Conservation (phyloP, 208 protist species). For the Leishmania braziliensis region DNA sequence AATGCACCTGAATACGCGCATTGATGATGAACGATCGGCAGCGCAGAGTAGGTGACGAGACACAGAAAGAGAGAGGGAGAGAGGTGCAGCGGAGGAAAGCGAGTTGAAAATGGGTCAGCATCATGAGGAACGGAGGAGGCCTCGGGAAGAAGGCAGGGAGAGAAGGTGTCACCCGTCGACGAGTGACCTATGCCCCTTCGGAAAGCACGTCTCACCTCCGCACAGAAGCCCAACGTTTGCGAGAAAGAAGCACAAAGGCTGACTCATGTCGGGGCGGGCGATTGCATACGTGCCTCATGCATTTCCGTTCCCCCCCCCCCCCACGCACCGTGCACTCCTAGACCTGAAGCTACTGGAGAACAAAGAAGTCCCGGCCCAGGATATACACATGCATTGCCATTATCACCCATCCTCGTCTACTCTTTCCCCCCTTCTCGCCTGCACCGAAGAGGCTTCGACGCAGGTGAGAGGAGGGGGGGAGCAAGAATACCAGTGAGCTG, state of each 20-base stretch:
- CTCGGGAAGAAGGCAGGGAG: not conserved
- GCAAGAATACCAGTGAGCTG: not conserved
- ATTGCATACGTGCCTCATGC: not conserved
- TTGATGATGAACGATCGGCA: not conserved
- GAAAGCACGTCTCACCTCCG: no score
- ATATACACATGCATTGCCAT: not conserved
- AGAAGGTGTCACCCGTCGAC: not conserved
- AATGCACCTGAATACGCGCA: not conserved
- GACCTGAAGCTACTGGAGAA: not conserved
- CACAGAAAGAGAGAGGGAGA: not conserved
- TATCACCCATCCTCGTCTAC: not conserved
- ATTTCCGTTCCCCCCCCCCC: not conserved
- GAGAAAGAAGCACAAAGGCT: not conserved
- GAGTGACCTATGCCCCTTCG: not conserved
- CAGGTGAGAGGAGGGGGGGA: not conserved
- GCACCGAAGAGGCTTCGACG: not conserved
- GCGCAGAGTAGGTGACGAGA: not conserved
- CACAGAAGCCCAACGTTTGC: no score
- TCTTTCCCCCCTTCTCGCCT: not conserved
- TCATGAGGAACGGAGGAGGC: not conserved
- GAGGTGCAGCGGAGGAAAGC: not conserved
- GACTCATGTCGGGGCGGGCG: not conserved
- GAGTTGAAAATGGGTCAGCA: not conserved
- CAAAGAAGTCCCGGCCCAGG: not conserved
- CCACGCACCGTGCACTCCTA: not conserved